Base-by-base conservation (phyloP, 2,329 filamentous ascomycete genomes). In the Colletotrichum australisinense region DNA sequence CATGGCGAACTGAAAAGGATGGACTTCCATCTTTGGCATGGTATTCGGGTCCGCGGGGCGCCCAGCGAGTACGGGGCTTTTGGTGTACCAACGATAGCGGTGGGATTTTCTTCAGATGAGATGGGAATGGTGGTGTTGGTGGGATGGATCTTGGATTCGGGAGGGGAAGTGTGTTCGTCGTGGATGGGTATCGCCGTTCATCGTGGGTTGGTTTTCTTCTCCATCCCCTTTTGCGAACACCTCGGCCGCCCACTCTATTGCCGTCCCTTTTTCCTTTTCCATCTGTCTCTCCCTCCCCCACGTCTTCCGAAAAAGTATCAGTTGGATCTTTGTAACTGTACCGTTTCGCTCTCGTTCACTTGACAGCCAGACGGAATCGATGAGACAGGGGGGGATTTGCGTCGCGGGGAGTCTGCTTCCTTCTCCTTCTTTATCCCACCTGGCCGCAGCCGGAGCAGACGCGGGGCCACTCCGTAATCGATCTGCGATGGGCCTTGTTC, bases 371-470 rank as follows among this genome's bases (percentile, higher is more conserved):
- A 26, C 38, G 11, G 11, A 38, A 11, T 12, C 32, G 32, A 35
- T 35, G 32, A n/a, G 9, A 46, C 38, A 19, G 42, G 26, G 12
- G 59, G 26, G n/a, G 26, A 42, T 11, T 42, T 4, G 22, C 16
- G 30, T 30, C 22, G 16, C 32, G 8, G 58, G 38, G 16, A 14
- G 32, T 26, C 12, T 11, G 12, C 32, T 12, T 35, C 32, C 26
- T 28, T 28, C 26, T 28, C 5, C 26, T 12, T n/a, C 6, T 24
- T 42, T 24, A 69, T 16, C 55, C 60, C 49, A 66, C 67, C 8
- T 28, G 62, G 9, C 60, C 67, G 28, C 62, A 73, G 28, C 46
- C 32, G n/a, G 60, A 14, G 56, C 60, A 73, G 59, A 49, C 55
- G 5, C 60, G 67, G 46, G 67, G 60, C 55, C 70, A 73, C 42